Conservation (phyloP, 2,329 filamentous ascomycete genomes). For the Aspergillus luchuensis region DNA sequence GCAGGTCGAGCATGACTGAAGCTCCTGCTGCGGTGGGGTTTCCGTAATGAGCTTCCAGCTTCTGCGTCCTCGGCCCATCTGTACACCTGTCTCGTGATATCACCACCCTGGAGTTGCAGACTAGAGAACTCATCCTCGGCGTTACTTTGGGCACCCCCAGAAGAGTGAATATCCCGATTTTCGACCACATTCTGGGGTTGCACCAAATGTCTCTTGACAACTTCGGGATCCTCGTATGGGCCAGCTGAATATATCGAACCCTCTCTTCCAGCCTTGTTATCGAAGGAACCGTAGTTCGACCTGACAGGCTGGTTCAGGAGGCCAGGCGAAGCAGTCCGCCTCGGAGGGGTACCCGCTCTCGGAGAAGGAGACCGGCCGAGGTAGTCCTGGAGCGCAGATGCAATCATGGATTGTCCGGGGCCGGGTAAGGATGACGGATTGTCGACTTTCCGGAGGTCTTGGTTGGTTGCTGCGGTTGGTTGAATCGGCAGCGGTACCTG, state of each 20-base stretch:
- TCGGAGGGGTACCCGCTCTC: constrained; percentile 48
- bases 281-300: constrained; percentile 84
- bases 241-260: constrained; percentile 51
- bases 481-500: constrained; percentile 46
- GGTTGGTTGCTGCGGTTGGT: constrained; percentile 55
- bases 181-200: constrained; percentile 57
- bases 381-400: constrained; percentile 79
- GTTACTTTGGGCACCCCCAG: constrained; percentile 38
- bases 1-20: constrained; percentile 77
- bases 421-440: constrained; percentile 65
- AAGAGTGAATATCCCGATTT: constrained; percentile 33
- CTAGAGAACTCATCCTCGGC: constrained; percentile 89
- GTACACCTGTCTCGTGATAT: constrained; percentile 93
- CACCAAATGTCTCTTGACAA: constrained; percentile 86
- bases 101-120: constrained; percentile 86
- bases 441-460: constrained; percentile 63
- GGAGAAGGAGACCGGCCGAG: constrained; percentile 56
- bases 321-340: constrained; percentile 61
- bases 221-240: constrained; percentile 84
- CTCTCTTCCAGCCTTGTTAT: constrained; percentile 61
- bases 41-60: constrained; percentile 58
- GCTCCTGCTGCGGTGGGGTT: constrained; percentile 79
- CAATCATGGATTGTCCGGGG: constrained; percentile 83
- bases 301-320: constrained; percentile 57
- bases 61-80: constrained; percentile 92